Evolutionary conservation across 164 flowering plant genomes (phyloP).

Genomic region (Chloranthus sessilifolius): DNA sequence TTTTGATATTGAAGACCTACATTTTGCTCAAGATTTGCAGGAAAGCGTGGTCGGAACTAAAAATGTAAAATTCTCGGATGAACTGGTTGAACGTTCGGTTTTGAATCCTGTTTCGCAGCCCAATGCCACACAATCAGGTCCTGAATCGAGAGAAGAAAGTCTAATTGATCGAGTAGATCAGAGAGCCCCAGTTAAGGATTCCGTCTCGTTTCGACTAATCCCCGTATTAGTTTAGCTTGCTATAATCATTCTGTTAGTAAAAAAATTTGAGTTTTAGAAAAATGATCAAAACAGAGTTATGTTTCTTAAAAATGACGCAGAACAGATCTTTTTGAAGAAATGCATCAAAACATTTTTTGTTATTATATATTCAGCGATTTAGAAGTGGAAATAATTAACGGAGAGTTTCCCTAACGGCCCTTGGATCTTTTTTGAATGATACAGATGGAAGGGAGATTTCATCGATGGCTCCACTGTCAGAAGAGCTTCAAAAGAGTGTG

Average conservation of each 20-base stretch:
- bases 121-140: conserved; percentile 9
- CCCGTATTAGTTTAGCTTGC: too few species aligned
- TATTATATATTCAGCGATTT: too few species aligned
- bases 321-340: too few species aligned
- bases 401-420: conserved; percentile 15
- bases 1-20: conserved; percentile 30
- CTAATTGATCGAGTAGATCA: conserved; percentile 11
- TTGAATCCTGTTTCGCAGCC: conserved; percentile 1
- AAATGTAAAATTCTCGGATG: conserved; percentile 13
- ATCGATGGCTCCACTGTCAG: conserved; percentile 8
- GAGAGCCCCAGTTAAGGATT: conserved; percentile 40
- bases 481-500: conserved; percentile 2
- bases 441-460: conserved; percentile 34
- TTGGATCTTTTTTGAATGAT: conserved; percentile 29
- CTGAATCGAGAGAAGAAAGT: conserved; percentile 13
- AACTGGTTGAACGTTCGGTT: conserved; percentile 9
- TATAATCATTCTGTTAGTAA: too few species aligned
- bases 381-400: too few species aligned
- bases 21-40: conserved; percentile 39
- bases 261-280: too few species aligned
- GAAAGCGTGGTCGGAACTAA: conserved; percentile 19
- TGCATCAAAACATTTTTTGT: too few species aligned
- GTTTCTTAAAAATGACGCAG: too few species aligned
- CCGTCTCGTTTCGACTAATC: neutral
- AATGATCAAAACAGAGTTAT: too few species aligned